Evolutionary conservation across 495 filamentous ascomycete genomes (phyloP), one percentile per base, ranked within the genome.

Genomic region (Melanomma pulvis-pyrius): DNA sequence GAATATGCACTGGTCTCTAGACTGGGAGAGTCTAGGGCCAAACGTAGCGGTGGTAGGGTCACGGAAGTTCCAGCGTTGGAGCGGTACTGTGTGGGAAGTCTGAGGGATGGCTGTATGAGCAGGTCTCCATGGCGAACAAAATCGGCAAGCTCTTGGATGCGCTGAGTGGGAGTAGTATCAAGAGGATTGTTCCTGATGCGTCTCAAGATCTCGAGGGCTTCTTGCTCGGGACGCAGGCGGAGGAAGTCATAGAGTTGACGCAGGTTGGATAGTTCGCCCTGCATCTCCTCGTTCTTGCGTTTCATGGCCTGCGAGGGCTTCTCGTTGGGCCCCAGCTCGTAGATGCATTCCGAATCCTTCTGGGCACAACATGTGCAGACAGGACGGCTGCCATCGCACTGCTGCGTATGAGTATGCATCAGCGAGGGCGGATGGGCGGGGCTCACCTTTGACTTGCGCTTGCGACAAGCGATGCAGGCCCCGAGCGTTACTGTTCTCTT

Each of bases 201-300:
- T 19, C 48, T 54, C 26, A 69, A 41, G 4, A 69, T 28, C 19
- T 64, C 60, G 36, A 46, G 32, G 19, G 67, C 67, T 51, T 69
- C 67, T 7, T 59, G 55, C 49, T 69, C 67, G 7, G 67, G 55
- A 2, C 55, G 54, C 1, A 61, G 46, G 25, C 54, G 60, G 12
- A 69, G 51, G 29, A 46, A 69, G 29, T 69, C 67, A 32, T 69
- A 69, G 21, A 69, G 30, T 28, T 60, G 53, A 25, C 67, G 67
- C 1, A 69, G 55, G 46, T 69, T 55, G 15, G 54, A 30, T 17
- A 69, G 47, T 36, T 69, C 67, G 48, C 67, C 55, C 25, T 69
- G 67, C 60, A 69, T 69, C 56, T 69, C 67, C 48, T 69, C 67
- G 49, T 69, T 64, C 49, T 65, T 64, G 24, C 67, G 60, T 32